Percentiles rank a stretch among this genome's conserved stretches.
These are phyloP conservation scores for Crithidia bombi DNA, from an alignment of 208 protist genomes.

Conservation along the genomic window DNA sequence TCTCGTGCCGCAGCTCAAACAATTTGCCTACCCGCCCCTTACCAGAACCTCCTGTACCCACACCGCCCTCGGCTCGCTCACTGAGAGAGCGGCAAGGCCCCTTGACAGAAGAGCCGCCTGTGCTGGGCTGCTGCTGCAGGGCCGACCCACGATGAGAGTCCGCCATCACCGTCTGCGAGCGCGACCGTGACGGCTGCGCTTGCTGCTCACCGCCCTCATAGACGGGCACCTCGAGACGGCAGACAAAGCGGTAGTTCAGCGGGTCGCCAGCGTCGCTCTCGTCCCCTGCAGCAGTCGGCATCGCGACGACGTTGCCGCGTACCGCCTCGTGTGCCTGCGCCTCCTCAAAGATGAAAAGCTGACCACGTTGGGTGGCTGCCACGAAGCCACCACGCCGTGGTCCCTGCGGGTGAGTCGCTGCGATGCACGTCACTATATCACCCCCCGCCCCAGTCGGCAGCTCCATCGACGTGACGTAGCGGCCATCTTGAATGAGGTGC, in stretches of 20 bases:
- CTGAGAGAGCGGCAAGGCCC: background rate
- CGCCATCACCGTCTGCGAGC: background rate
- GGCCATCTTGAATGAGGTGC: conserved; percentile 80
- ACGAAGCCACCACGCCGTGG: conserved; percentile 59
- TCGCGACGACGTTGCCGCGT: background rate
- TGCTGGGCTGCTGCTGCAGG: background rate
- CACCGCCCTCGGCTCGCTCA: background rate
- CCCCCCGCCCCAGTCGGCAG: conserved; percentile 12
- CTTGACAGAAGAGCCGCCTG: background rate
- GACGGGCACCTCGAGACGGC: conserved; percentile 27
- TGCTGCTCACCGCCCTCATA: conserved; percentile 24
- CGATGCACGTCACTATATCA: conserved; percentile 52
- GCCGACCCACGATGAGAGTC: background rate
- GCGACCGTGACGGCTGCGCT: background rate
- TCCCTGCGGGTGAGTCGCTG: conserved; percentile 25
- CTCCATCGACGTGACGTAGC: conserved; percentile 53
- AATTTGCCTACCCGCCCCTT: conserved; percentile 13
- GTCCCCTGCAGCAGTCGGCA: background rate
- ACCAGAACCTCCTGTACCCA: background rate
- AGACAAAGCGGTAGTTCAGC: conserved; percentile 27
- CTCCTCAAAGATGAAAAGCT: conserved; percentile 75
- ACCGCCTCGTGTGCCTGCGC: background rate
- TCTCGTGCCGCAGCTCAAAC: conserved; percentile 20
- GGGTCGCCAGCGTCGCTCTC: conserved; percentile 1
- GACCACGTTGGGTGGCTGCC: conserved; percentile 67